Base-by-base conservation (phyloP, 352 stramenopile species). In the Phytopythium kandeliae region DNA sequence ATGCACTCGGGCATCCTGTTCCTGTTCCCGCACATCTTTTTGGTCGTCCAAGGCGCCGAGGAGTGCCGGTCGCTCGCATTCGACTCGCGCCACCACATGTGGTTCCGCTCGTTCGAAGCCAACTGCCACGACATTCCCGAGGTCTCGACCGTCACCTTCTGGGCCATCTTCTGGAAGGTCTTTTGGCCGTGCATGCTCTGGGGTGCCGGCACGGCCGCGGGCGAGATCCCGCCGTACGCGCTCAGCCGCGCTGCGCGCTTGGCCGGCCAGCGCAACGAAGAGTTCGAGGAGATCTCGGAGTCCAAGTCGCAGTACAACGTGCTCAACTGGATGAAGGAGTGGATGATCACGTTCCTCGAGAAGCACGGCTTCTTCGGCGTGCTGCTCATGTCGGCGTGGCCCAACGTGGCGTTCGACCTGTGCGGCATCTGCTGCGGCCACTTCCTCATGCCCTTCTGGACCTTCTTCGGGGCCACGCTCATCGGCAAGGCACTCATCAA, bases 1-100 rank as follows among this genome's bases (percentile, higher is more conserved):
- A 95, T 98, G 76, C 92, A 98, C 71, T 96, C 86, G 53, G 90
- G 90, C 55, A 94, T 98, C 41, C 71, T 98, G 13, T 97, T 97
- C 62, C 69, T 97, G 12, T 97, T 97, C 70, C 92, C 92, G 35
- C 92, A 98, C 68, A 98, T 98, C 48, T 96, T 98, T 67, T 67
- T 95, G 49, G 90, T 97, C 34, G 85, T 96, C 25, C 84, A 92
- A 28, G 86, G 83, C 21, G 88, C 84, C 2, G 60, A 96, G 50
- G 86, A 92, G 52, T 97, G 89, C 63, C 71, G 73, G 24, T 95
- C 85, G 36, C 62, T 95, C 45, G 69, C 89, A 50, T 97, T 97
- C 60, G 85, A 96, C 54, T 92, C 81, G 54, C 71, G 70, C 37
- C 65, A 78, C 42, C 73, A 96, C 65, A 96, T 96, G 80, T 97